Percentiles rank a stretch among this genome's conserved stretches.
Evolutionary conservation across 441 rosid genomes (phyloP).

Genomic region (Populus tomentosa): DNA sequence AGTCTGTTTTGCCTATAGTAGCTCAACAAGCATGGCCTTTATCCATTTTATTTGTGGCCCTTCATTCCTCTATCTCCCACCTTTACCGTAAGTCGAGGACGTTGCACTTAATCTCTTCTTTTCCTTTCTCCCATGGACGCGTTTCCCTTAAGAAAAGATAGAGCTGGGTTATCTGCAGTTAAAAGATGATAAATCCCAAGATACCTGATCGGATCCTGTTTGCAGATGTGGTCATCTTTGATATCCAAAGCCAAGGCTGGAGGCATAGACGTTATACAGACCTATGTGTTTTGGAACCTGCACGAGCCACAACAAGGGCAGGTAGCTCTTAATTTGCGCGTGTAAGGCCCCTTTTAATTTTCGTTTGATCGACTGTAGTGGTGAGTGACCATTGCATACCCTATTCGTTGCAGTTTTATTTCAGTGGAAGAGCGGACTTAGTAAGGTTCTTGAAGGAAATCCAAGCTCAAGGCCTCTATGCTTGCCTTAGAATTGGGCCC

Average conservation of each 20-base stretch:
- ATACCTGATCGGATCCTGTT: not conserved
- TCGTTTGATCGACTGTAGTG: not conserved
- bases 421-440: constrained; percentile 63
- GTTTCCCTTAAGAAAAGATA: too few relatives aligned
- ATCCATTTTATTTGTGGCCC: too few relatives aligned
- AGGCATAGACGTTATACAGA: constrained; percentile 80
- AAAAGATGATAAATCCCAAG: too few relatives aligned
- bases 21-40: too few relatives aligned
- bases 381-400: not conserved
- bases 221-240: constrained; percentile 82
- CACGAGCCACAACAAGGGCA: constrained; percentile 70
- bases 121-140: too few relatives aligned
- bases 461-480: constrained; percentile 71
- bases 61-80: too few relatives aligned
- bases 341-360: too few relatives aligned
- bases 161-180: not conserved
- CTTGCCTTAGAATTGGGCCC: constrained; percentile 74
- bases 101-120: too few relatives aligned
- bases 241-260: constrained; percentile 77
- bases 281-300: constrained; percentile 83
- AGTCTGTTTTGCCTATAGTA: not conserved
- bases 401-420: constrained; percentile 49
- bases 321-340: constrained; percentile 27
- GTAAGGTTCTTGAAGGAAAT: constrained; percentile 63
- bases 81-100: too few relatives aligned